These are phyloP conservation scores for Diaporthe nobilis DNA, from an alignment of 2,329 filamentous ascomycete species.

Conservation along the genomic window DNA sequence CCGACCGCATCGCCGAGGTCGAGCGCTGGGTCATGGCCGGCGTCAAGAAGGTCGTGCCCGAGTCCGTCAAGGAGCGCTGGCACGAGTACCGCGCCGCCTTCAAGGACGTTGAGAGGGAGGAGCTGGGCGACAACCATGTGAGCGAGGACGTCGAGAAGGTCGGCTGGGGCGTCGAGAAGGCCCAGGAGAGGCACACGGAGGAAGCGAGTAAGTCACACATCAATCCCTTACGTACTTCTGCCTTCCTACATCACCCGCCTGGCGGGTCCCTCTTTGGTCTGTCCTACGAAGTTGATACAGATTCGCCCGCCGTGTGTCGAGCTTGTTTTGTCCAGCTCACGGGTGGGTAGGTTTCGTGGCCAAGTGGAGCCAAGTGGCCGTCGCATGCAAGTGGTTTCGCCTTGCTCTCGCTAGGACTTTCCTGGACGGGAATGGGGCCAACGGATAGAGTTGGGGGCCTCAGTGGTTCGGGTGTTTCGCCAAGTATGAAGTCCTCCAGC, in stretches of 20 bases:
- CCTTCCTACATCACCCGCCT: too few relatives aligned
- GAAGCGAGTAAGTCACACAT: constrained; percentile 78
- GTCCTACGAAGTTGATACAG: background rate
- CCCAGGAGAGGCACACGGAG: constrained; percentile 70
- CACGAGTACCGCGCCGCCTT: constrained; percentile 63
- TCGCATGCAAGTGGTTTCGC: background rate
- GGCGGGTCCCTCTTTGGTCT: background rate
- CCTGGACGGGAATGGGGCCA: constrained; percentile 1
- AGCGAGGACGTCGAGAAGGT: constrained; percentile 65
- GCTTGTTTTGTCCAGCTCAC: background rate
- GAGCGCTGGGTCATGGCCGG: constrained; percentile 78
- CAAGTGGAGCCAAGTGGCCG: background rate
- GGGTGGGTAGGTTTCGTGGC: background rate
- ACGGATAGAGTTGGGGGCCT: constrained; percentile 10
- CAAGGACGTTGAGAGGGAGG: constrained; percentile 60
- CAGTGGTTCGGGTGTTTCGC: background rate
- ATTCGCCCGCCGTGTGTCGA: background rate
- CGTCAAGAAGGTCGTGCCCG: constrained; percentile 71
- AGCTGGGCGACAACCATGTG: constrained; percentile 59
- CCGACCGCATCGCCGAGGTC: constrained; percentile 81
- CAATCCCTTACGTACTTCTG: background rate
- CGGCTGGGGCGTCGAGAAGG: constrained; percentile 74
- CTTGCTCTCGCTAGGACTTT: constrained; percentile 6
- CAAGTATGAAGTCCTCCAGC: background rate
- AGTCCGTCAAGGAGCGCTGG: constrained; percentile 69